phyloP scores from a whole-genome alignment of 73 alveolate genomes.

The Tetrahymena borealis region DNA sequence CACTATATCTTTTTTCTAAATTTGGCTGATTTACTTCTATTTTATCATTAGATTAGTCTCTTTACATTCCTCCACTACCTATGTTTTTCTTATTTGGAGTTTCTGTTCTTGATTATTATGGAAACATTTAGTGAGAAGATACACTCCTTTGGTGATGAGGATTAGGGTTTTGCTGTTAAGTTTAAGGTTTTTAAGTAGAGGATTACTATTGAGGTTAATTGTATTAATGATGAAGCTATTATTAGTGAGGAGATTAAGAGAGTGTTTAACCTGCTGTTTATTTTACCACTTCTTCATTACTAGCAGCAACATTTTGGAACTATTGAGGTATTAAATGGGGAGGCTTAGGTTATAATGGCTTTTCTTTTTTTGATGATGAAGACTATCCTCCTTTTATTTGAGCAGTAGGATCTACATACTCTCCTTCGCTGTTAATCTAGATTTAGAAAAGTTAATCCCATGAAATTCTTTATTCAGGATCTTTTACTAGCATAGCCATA shows the following conservation, averaged over 20 bases:
- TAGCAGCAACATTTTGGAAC: not conserved
- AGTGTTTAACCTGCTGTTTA: not conserved
- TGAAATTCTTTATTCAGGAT: conserved; percentile 25
- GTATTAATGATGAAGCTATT: too few species aligned
- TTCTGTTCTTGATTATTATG: not conserved
- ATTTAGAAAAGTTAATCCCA: conserved; percentile 37
- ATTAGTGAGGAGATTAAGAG: not conserved
- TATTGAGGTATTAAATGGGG: not conserved
- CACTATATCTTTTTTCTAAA: not conserved
- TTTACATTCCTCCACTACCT: not conserved
- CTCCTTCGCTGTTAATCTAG: conserved; percentile 31
- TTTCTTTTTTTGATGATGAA: not conserved
- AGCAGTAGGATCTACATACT: not conserved
- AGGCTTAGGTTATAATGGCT: not conserved
- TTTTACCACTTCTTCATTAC: not conserved
- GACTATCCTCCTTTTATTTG: not conserved
- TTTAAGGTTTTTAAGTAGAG: not conserved
- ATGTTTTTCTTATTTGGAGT: not conserved
- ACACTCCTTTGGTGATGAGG: not conserved
- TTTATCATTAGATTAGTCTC: not conserved
- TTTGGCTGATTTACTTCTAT: not conserved
- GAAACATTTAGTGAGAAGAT: not conserved
- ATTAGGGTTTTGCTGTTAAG: not conserved
- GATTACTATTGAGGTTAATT: too few species aligned
- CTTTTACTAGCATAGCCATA: conserved; percentile 39